These are phyloP conservation scores for Aspergillus brunneoviolaceus DNA, from an alignment of 2,329 filamentous ascomycete species.

Conservation along the genomic window DNA sequence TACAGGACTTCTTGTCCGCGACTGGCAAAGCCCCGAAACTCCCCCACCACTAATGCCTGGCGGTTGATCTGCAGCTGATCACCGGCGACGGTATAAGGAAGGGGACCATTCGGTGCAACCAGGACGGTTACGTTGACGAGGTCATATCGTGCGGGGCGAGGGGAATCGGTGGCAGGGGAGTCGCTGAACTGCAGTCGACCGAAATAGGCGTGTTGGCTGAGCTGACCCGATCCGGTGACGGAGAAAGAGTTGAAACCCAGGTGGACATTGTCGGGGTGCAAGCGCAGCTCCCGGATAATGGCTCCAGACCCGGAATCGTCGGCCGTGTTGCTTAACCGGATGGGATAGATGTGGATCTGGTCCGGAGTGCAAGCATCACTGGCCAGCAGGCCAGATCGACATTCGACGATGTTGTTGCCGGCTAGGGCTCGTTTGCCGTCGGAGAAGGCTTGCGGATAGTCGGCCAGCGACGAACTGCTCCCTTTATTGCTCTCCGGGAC, in stretches of 20 bases:
- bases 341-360: conserved; percentile 41
- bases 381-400: conserved; percentile 23
- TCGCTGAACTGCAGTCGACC: too few relatives aligned
- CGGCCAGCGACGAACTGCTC: conserved; percentile 21
- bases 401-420: conserved; percentile 37
- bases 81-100: conserved; percentile 14
- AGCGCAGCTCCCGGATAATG: conserved; percentile 12
- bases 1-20: conserved; percentile 45
- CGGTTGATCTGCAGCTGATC: conserved; percentile 31
- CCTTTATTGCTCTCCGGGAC: conserved; percentile 35
- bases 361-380: conserved; percentile 35
- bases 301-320: conserved; percentile 36
- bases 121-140: too few relatives aligned
- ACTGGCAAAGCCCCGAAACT: conserved; percentile 49
- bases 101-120: too few relatives aligned
- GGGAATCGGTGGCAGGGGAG: too few relatives aligned
- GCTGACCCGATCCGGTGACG: too few relatives aligned
- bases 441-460: conserved; percentile 48
- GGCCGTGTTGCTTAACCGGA: conserved; percentile 36
- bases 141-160: too few relatives aligned
- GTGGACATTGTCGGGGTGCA: too few relatives aligned
- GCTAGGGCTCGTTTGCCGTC: conserved; percentile 39
- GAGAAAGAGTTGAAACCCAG: too few relatives aligned
- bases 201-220: too few relatives aligned
- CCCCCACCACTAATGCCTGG: conserved; percentile 40